A percentile compares a stretch with the other conserved stretches of the same genome.
phyloP scores from a whole-genome alignment of 1,284 basidiomycete species.

The Vanrija sp. region DNA sequence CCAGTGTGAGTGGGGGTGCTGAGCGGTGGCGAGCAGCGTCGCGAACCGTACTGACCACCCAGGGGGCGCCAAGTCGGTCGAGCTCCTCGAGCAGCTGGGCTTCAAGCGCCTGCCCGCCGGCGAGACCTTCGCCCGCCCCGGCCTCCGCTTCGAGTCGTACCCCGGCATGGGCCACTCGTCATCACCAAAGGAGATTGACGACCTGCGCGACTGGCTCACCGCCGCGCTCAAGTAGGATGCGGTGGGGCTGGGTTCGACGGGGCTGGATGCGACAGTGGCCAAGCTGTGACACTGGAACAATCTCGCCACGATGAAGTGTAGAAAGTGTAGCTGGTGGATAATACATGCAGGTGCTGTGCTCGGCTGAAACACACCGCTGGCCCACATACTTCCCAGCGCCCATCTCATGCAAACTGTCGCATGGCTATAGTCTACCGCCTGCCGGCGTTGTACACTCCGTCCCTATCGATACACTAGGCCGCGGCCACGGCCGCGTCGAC shows the following conservation, averaged over 20 bases:
- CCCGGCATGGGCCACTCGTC: constrained; percentile 60
- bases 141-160: constrained; percentile 50
- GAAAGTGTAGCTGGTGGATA: no score
- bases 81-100: constrained; percentile 57
- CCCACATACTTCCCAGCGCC: no score
- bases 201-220: constrained; percentile 51
- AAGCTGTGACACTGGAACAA: not conserved
- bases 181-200: constrained; percentile 60
- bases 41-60: not conserved
- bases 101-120: constrained; percentile 49
- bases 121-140: constrained; percentile 40
- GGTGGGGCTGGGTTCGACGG: no score
- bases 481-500: constrained; percentile 13
- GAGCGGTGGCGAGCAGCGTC: not conserved
- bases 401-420: not conserved
- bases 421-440: not conserved
- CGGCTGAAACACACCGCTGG: no score
- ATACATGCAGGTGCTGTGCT: no score
- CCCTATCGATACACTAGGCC: not conserved
- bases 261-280: not conserved
- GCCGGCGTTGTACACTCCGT: not conserved
- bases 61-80: constrained; percentile 55
- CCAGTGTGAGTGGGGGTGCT: constrained; percentile 34
- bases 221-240: constrained; percentile 31
- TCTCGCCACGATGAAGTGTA: not conserved